Conservation (phyloP, 108 stramenopile species). For the Pseudonitzschia multiseries region DNA sequence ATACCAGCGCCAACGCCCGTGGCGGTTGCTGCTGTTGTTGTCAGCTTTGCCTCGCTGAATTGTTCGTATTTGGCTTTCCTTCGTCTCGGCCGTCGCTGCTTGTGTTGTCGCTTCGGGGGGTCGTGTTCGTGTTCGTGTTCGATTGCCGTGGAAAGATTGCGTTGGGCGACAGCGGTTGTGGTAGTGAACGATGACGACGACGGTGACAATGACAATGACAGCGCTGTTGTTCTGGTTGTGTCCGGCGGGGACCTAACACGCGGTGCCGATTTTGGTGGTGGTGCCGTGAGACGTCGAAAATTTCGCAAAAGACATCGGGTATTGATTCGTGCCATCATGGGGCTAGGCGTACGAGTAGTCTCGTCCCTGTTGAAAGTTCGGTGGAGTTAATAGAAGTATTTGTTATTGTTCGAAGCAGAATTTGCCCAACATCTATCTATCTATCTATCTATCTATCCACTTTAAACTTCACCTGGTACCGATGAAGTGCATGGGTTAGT, state of each 20-base stretch:
- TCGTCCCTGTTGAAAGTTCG: too few relatives aligned
- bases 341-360: background rate
- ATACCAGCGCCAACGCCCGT: too few relatives aligned
- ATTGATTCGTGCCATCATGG: background rate
- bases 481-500: too few relatives aligned
- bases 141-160: background rate
- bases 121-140: background rate
- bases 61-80: constrained; percentile 34
- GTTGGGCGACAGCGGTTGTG: background rate
- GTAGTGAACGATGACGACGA: too few relatives aligned
- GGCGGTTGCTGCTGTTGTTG: constrained; percentile 10
- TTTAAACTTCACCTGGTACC: too few relatives aligned
- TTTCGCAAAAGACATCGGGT: background rate
- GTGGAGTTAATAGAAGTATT: too few relatives aligned
- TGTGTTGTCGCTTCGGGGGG: too few relatives aligned
- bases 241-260: background rate
- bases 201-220: too few relatives aligned
- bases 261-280: background rate
- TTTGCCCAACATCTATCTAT: too few relatives aligned
- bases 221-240: background rate
- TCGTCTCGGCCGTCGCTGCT: constrained; percentile 16
- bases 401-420: too few relatives aligned
- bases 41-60: constrained; percentile 27
- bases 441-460: too few relatives aligned
- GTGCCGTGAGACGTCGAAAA: background rate